Percentiles rank a stretch among this genome's conserved stretches.
Evolutionary conservation across 306 rosid species (phyloP).

Genomic region (Sphenostylis stenocarpa): DNA sequence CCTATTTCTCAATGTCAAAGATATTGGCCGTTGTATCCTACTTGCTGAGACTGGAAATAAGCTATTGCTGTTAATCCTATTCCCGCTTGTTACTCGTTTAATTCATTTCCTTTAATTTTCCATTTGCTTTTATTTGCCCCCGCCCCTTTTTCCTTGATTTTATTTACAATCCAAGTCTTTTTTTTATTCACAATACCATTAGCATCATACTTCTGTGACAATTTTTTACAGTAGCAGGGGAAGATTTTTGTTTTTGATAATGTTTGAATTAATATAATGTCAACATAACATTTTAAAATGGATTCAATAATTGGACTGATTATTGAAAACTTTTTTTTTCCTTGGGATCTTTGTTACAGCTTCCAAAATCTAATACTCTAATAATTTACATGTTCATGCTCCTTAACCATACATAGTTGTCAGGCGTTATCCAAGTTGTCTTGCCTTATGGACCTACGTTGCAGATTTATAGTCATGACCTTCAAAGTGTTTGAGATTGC

Average conservation of each 20-base stretch:
- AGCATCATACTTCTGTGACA: neutral
- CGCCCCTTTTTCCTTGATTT: neutral
- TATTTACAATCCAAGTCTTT: neutral
- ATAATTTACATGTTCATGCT: slow-evolving; percentile 33
- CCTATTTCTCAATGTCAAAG: slow-evolving; percentile 51
- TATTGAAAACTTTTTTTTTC: neutral
- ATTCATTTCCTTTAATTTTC: slow-evolving; percentile 2
- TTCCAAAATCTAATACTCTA: neutral
- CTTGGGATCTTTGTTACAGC: neutral
- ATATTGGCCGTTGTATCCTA: slow-evolving; percentile 65
- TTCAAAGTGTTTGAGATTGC: slow-evolving; percentile 52
- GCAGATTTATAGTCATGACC: slow-evolving; percentile 45
- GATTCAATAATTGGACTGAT: slow-evolving; percentile 10
- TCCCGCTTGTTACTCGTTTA: slow-evolving; percentile 3
- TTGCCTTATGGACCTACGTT: slow-evolving; percentile 54
- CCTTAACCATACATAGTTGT: slow-evolving; percentile 59
- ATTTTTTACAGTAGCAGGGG: neutral
- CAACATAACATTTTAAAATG: slow-evolving; percentile 12
- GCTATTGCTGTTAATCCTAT: slow-evolving; percentile 15
- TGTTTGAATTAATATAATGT: slow-evolving; percentile 16
- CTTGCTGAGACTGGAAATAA: slow-evolving; percentile 34
- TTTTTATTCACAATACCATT: neutral
- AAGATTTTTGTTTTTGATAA: neutral
- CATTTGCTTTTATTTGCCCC: neutral
- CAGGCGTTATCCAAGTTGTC: slow-evolving; percentile 38